phyloP scores from a whole-genome alignment of 257 asterid genomes.

The Parsonsia alboflavescens region DNA sequence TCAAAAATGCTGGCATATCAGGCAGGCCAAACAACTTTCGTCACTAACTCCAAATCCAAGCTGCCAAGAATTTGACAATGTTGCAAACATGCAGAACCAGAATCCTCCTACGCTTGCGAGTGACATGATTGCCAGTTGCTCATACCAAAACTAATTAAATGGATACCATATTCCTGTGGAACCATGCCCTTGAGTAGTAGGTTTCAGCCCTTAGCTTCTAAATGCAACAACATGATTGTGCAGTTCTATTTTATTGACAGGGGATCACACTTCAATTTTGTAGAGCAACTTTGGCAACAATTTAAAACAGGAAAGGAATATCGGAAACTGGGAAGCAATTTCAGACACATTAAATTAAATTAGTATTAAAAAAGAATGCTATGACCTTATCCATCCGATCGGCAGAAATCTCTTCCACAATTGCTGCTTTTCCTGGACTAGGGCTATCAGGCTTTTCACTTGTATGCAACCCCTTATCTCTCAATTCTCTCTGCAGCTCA shows the following conservation, averaged over 20 bases:
- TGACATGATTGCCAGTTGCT: not conserved
- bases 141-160: not conserved
- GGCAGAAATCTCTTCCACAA: conserved; percentile 35
- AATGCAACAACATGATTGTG: not conserved
- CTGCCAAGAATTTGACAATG: not conserved
- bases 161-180: not conserved
- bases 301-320: not conserved
- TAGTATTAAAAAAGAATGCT: not conserved
- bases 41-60: not conserved
- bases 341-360: not conserved
- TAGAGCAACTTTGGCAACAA: not conserved
- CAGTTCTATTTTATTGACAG: not conserved
- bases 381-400: conserved; percentile 52
- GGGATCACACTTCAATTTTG: not conserved
- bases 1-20: not conserved
- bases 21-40: not conserved
- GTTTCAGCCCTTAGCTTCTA: not conserved
- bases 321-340: not conserved
- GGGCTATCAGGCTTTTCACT: conserved; percentile 44
- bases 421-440: conserved; percentile 40
- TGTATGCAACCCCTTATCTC: conserved; percentile 74
- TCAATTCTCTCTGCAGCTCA: conserved; percentile 97
- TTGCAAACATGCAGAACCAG: not conserved
- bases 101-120: not conserved
- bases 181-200: not conserved